Conservation (phyloP, 192 early-diverging fungal species). For the Backusella parvicylindrica region DNA sequence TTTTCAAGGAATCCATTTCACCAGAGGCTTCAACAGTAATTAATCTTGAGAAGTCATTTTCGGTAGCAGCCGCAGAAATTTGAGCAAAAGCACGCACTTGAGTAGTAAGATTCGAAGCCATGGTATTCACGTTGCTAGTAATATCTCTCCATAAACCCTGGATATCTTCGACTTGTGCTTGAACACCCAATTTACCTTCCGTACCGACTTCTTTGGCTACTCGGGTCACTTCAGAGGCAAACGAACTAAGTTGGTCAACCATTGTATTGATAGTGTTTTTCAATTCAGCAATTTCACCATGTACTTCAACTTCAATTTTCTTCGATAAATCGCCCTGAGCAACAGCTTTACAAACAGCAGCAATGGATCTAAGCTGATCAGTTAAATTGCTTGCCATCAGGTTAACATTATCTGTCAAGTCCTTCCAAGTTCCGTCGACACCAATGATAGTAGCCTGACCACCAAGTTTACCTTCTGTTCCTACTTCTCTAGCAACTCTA, state of each 20-base stretch:
- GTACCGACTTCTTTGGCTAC: conserved; percentile 52
- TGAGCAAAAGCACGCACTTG: conserved; percentile 82
- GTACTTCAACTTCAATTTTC: conserved; percentile 57
- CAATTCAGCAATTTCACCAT: conserved; percentile 67
- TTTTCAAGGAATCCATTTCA: conserved; percentile 81
- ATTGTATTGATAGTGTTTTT: conserved; percentile 70
- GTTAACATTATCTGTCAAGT: conserved; percentile 66
- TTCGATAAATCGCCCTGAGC: conserved; percentile 64
- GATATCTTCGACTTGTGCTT: conserved; percentile 50
- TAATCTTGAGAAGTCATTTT: conserved; percentile 68
- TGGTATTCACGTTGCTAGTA: conserved; percentile 66
- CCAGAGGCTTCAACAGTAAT: conserved; percentile 79
- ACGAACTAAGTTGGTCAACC: conserved; percentile 61
- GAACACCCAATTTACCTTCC: conserved; percentile 51
- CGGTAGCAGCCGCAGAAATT: conserved; percentile 70
- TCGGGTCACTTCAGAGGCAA: conserved; percentile 59
- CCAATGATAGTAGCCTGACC: conserved; percentile 57
- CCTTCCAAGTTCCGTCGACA: conserved; percentile 68
- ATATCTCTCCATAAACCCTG: conserved; percentile 64
- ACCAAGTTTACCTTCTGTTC: conserved; percentile 54
- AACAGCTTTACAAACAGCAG: conserved; percentile 60
- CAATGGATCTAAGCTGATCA: conserved; percentile 66
- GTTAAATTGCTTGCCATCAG: conserved; percentile 66
- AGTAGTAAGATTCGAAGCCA: conserved; percentile 72
- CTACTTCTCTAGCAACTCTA: conserved; percentile 62